Percentiles rank a stretch among this genome's conserved stretches.
phyloP scores from a whole-genome alignment of 768 basidiomycete species.

The Asterophora parasitica region DNA sequence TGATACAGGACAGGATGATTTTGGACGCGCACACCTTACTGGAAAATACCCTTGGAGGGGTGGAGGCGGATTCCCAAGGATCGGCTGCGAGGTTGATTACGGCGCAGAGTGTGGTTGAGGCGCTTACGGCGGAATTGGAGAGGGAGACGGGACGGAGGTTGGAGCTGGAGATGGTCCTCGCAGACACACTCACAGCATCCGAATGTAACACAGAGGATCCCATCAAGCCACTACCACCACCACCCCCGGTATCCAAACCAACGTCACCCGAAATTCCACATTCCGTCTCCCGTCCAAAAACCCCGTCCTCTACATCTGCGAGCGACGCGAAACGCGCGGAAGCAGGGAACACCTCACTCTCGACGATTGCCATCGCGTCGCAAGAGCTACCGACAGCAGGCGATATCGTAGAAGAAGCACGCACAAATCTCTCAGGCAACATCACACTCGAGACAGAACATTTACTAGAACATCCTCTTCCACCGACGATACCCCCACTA shows the following conservation, averaged over 20 bases:
- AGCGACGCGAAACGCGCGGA: not conserved
- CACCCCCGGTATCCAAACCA: not conserved
- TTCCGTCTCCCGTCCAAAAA: not conserved
- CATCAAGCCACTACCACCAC: not conserved
- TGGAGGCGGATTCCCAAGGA: conserved; percentile 30
- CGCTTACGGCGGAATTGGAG: conserved; percentile 55
- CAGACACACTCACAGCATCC: not conserved
- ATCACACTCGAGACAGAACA: not conserved
- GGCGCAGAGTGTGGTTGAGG: conserved; percentile 44
- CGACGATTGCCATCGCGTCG: not conserved
- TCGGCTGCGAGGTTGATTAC: conserved; percentile 48
- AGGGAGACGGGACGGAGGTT: conserved; percentile 49
- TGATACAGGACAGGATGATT: conserved; percentile 15
- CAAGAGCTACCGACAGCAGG: not conserved
- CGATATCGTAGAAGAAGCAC: not conserved
- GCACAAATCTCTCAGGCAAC: not conserved
- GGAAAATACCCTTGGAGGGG: conserved; percentile 22
- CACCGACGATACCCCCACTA: not conserved
- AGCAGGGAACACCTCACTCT: too few relatives aligned
- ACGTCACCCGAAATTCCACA: not conserved
- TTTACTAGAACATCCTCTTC: not conserved
- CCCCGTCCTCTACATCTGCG: not conserved
- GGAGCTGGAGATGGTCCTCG: conserved; percentile 32
- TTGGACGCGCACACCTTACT: conserved; percentile 21
- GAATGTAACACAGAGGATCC: not conserved